A percentile compares a stretch with the other conserved stretches of the same genome.
These are phyloP conservation scores for Rosa persica DNA, from an alignment of 306 rosid genomes.

Conservation along the genomic window DNA sequence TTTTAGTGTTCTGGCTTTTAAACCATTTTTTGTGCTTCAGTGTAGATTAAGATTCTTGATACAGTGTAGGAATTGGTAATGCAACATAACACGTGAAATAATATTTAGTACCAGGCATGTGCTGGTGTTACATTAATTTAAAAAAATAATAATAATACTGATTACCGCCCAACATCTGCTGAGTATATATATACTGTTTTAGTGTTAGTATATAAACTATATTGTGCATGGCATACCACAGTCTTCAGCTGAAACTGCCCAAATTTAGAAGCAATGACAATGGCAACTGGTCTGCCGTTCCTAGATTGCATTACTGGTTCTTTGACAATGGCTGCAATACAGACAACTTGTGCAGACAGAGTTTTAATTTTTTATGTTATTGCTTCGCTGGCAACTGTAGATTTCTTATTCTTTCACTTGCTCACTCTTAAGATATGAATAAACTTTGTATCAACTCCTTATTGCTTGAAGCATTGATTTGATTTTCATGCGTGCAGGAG, in stretches of 20 bases:
- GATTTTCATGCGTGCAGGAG: slow-evolving; percentile 61
- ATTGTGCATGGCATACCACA: not conserved
- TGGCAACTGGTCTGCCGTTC: not conserved
- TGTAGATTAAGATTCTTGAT: not conserved
- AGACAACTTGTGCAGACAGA: not conserved
- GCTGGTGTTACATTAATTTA: not conserved
- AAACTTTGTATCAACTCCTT: not conserved
- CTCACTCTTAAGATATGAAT: not conserved
- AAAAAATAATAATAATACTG: not conserved
- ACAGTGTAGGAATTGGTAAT: not conserved
- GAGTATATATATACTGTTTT: not conserved
- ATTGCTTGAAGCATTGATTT: slow-evolving; percentile 4
- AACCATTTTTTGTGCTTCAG: not conserved
- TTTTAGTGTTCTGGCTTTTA: too few relatives aligned
- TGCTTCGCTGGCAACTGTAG: not conserved
- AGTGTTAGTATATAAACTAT: not conserved
- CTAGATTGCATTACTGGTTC: not conserved
- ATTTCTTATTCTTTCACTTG: slow-evolving; percentile 5
- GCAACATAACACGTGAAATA: not conserved
- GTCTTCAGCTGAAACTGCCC: not conserved
- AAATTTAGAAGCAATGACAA: not conserved
- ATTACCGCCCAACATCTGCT: not conserved
- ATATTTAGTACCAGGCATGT: not conserved
- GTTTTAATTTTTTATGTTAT: not conserved
- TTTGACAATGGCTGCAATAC: not conserved